Evolutionary conservation across 495 filamentous ascomycete species (phyloP).

Genomic region (Neurospora sp.): DNA sequence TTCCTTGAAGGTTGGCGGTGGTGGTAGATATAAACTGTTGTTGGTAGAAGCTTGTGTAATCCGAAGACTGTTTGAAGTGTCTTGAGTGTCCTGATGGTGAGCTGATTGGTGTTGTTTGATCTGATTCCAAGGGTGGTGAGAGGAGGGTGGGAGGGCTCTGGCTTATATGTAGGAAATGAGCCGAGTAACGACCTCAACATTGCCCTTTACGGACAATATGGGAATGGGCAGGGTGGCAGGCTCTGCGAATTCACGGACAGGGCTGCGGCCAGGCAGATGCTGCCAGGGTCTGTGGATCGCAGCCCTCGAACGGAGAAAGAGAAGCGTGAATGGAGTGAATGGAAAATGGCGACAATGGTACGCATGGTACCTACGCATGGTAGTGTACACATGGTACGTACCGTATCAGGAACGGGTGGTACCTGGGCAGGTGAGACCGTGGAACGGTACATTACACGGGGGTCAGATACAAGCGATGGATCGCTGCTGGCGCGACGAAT

Average conservation of each 20-base stretch:
- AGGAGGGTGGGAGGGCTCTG: conserved; percentile 23
- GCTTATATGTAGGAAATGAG: conserved; percentile 27
- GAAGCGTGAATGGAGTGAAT: background rate
- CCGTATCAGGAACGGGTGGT: conserved; percentile 7
- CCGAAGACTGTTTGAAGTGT: conserved; percentile 3
- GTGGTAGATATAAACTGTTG: conserved; percentile 1
- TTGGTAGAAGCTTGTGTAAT: background rate
- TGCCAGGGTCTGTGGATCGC: conserved; percentile 17
- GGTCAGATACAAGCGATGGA: conserved; percentile 7
- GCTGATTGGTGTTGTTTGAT: conserved; percentile 15
- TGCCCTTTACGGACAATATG: conserved; percentile 14
- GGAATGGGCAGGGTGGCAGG: conserved; percentile 15
- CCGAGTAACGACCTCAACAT: conserved; percentile 24
- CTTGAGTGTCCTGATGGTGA: conserved; percentile 11
- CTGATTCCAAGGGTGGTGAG: conserved; percentile 13
- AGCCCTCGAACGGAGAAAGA: background rate
- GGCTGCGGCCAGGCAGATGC: conserved; percentile 15
- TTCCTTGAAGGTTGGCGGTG: background rate
- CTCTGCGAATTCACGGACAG: conserved; percentile 16
- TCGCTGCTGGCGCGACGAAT: background rate
- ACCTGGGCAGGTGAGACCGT: conserved; percentile 9
- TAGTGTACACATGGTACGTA: background rate
- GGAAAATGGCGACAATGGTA: background rate
- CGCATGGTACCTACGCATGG: background rate
- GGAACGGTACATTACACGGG: conserved; percentile 12